These are phyloP conservation scores for Apophysomyces elegans DNA, from an alignment of 371 early-diverging fungal genomes.

Conservation along the genomic window DNA sequence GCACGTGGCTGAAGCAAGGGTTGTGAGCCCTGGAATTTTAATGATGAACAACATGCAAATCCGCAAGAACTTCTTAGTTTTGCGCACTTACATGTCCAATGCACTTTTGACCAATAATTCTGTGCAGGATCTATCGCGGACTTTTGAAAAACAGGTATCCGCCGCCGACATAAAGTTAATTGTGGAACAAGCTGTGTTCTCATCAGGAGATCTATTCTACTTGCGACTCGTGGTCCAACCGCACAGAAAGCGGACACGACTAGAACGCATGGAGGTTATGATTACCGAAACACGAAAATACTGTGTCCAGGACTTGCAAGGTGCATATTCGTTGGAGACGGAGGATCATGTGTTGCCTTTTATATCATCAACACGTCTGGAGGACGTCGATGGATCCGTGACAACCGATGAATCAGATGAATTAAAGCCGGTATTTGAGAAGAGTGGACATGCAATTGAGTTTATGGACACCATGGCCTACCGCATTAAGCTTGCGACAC, in stretches of 20 bases:
- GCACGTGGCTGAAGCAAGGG: conserved; percentile 34
- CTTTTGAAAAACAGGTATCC: conserved; percentile 39
- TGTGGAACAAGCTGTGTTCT: conserved; percentile 39
- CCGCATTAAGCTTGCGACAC: conserved; percentile 37
- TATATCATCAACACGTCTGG: conserved; percentile 20
- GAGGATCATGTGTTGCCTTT: conserved; percentile 27
- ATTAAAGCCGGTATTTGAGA: conserved; percentile 27
- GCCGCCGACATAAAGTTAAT: conserved; percentile 32
- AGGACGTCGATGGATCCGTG: conserved; percentile 15
- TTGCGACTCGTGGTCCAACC: conserved; percentile 32
- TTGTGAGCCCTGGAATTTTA: conserved; percentile 23
- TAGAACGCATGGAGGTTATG: conserved; percentile 34
- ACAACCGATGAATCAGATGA: conserved; percentile 9
- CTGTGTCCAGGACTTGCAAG: conserved; percentile 23
- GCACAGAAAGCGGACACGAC: conserved; percentile 32
- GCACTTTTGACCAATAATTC: conserved; percentile 36
- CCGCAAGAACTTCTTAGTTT: conserved; percentile 33
- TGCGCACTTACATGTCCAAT: conserved; percentile 43
- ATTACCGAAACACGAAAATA: conserved; percentile 32
- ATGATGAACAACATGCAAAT: conserved; percentile 33
- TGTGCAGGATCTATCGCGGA: conserved; percentile 39
- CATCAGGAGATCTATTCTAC: conserved; percentile 40
- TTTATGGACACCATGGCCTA: conserved; percentile 34
- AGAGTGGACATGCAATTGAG: conserved; percentile 25
- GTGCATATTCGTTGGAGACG: conserved; percentile 29